Base-by-base conservation (phyloP, 2,329 filamentous ascomycete genomes). In the Epichloe coenophiala region DNA sequence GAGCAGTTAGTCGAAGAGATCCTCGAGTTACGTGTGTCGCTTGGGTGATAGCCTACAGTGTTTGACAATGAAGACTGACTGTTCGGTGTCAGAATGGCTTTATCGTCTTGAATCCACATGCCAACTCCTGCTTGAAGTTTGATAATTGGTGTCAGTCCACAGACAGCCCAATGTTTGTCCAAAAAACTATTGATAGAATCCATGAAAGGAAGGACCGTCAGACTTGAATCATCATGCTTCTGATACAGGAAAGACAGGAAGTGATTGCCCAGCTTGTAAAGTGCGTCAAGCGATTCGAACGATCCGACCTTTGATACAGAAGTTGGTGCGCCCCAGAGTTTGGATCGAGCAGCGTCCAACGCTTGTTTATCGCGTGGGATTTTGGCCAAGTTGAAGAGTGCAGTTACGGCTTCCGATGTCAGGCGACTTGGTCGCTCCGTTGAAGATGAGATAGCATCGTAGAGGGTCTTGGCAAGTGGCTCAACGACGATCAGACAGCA, bases 401-500 rank as follows among this genome's bases (percentile, higher is more conserved):
- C 42, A 11, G 33, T 45, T 19, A 51, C 42, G 44, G 70, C 68
- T n/a, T 66, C 63, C 1, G 68, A 58, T 9, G 66, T 68, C 19
- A 61, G 68, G 4, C 60, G 31, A 3, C 52, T 45, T 4, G 58
- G 53, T 35, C 53, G 54, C 19, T 53, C 50, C 7, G 48, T 36
- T 7, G 15, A 47, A 11, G 40, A 39, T 17, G 23, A 17, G 17
- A 43, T 5, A 17, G 48, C 66, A 50, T 73, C 71, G 38, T 71
- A 58, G 4, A 84, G 56, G 1, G 65, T 59, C 56, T 78, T 82
- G 0, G 86, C 78, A 3, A 93, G 59, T 1, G 84, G 84, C 54
- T 94, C 88, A 39, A 90, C 71, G 1, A 88, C 73, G 23, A 78
- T 76, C 47, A 86, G 71, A 5, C 81, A 77, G 40, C 83, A 74